Evolutionary conservation across 1,284 basidiomycete genomes (phyloP).

Genomic region (Rhodotorula sp.): DNA sequence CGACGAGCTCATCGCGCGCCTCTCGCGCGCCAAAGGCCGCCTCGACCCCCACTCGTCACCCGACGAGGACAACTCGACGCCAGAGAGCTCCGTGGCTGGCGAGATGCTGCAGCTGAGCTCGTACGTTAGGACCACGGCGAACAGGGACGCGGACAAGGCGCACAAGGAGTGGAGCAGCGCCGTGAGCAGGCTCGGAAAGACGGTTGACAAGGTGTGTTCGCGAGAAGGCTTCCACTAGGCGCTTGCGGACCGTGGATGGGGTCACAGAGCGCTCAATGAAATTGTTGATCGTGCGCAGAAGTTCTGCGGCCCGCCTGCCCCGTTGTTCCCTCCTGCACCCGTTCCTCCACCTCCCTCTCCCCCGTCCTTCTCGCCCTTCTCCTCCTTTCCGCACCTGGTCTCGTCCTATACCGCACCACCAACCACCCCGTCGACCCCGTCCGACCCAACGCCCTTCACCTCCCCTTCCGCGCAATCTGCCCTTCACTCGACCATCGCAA

Average conservation of each 20-base stretch:
- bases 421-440: background rate
- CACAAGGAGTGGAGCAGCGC: conserved; percentile 82
- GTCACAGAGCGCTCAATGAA: background rate
- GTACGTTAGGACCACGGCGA: conserved; percentile 22
- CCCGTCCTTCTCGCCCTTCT: conserved; percentile 1
- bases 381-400: background rate
- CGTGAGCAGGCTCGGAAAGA: conserved; percentile 73
- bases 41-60: conserved; percentile 10
- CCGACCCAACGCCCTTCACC: conserved; percentile 60
- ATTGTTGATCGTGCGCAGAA: conserved; percentile 55
- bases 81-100: background rate
- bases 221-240: background rate
- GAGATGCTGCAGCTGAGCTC: conserved; percentile 20
- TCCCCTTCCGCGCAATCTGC: conserved; percentile 61
- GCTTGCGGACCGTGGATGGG: background rate
- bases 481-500: conserved; percentile 69
- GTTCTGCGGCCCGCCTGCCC: conserved; percentile 60
- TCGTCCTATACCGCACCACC: background rate
- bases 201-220: conserved; percentile 73
- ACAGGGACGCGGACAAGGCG: conserved; percentile 63
- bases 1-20: conserved; percentile 29
- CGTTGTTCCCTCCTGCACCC: conserved; percentile 26
- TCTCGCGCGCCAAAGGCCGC: conserved; percentile 23
- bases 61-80: too few relatives aligned
- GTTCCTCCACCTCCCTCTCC: conserved; percentile 2